These are phyloP conservation scores for Chaetomium sp. DNA, from an alignment of 2,329 filamentous ascomycete species.

Conservation along the genomic window DNA sequence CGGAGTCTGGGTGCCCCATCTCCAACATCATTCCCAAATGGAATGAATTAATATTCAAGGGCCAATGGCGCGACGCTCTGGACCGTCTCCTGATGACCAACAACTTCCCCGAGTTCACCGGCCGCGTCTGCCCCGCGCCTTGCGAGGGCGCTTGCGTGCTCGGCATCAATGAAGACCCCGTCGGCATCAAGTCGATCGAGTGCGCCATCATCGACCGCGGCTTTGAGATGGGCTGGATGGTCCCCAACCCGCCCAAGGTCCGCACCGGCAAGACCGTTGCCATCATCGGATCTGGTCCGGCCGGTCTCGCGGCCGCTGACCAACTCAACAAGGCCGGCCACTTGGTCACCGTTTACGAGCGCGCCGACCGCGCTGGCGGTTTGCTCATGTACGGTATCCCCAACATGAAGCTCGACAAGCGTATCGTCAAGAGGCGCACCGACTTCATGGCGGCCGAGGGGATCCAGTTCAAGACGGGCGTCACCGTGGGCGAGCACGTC, in stretches of 20 bases:
- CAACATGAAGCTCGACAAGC: slow-evolving; percentile 99
- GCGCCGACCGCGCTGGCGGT: slow-evolving; percentile 85
- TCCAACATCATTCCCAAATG: slow-evolving; percentile 98
- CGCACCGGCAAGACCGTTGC: slow-evolving; percentile 88
- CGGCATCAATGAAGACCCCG: slow-evolving; percentile 94
- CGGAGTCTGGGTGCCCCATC: slow-evolving; percentile 92
- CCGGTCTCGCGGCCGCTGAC: slow-evolving; percentile 86
- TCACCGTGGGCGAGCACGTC: slow-evolving; percentile 75
- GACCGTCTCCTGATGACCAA: slow-evolving; percentile 94
- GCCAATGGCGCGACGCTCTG: slow-evolving; percentile 85
- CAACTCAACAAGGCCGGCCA: slow-evolving; percentile 94
- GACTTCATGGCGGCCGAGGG: slow-evolving; percentile 94
- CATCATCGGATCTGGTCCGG: slow-evolving; percentile 87
- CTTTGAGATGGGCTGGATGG: slow-evolving; percentile 98
- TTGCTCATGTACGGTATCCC: slow-evolving; percentile 98
- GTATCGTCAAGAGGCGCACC: slow-evolving; percentile 90
- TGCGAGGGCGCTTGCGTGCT: slow-evolving; percentile 96
- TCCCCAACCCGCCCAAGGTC: slow-evolving; percentile 73
- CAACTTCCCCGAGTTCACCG: slow-evolving; percentile 98
- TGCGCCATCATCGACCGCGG: slow-evolving; percentile 97
- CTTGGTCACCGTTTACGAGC: slow-evolving; percentile 86
- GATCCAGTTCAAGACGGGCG: slow-evolving; percentile 76
- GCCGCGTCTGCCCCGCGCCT: slow-evolving; percentile 93
- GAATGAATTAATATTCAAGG: slow-evolving; percentile 77
- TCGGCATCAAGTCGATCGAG: slow-evolving; percentile 98